Evolutionary conservation across 2,329 filamentous ascomycete genomes (phyloP), one percentile per base, ranked within the genome.

Genomic region (Curvularia spicifera): DNA sequence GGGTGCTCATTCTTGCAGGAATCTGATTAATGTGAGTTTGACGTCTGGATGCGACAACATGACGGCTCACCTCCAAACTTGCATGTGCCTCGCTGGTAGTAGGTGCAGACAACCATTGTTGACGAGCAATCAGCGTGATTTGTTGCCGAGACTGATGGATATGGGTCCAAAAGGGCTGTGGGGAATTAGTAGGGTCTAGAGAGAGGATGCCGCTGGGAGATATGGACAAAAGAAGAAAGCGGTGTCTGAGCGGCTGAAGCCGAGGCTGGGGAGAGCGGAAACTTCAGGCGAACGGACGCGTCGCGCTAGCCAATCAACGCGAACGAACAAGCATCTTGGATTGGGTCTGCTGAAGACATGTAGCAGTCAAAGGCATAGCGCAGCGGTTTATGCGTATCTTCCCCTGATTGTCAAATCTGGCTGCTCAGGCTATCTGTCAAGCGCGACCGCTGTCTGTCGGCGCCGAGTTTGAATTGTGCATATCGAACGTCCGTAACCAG

Each of bases 31-130:
- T 53, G 50, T 69, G 37, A 71, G 57, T 31, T 9, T 49, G 22
- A 6, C 29, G 56, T 37, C 9, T 22, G 10, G 15, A 40, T 20
- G 28, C 1, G 28, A 28, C 1, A n/a, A 33, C 12, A n/a, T 53
- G 45, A 29, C 51, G 20, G 29, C 81, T 63, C 79, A 88, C 87
- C 80, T 77, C 88, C 88, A 71, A 84, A 87, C 69, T 79, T 85
- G 80, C 89, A 92, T 61, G 81, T 81, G 43, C 88, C 88, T 72
- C 87, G 82, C 71, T 84, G 83, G 70, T 82, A 91, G 74, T 85
- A 91, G 63, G 77, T 83, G 80, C 89, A 91, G 55, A 89, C 71
- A 29, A 72, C 69, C 80, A 82, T 78, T 28, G 43, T 53, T 51
- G 48, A 43, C 20, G 22, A 26, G 40, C 55, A 49, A 48, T 33